Conservation (phyloP, 2,329 filamentous ascomycete genomes). For the Penicillium sp. region DNA sequence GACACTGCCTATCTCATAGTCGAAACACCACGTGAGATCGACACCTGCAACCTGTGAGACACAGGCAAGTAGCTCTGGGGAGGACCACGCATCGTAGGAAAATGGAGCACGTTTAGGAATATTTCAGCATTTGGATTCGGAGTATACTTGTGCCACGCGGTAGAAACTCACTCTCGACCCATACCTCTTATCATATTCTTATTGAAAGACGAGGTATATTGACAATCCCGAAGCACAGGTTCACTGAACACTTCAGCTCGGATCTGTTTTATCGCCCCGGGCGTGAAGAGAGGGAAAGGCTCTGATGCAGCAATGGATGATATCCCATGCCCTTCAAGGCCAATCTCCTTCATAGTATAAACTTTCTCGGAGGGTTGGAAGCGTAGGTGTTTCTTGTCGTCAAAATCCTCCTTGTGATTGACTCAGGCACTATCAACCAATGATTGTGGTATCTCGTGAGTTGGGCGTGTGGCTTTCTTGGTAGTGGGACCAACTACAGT, state of each 20-base stretch:
- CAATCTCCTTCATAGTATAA: not conserved
- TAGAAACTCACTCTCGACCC: not conserved
- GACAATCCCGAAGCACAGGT: not conserved
- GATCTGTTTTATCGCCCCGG: not conserved
- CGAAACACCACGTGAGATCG: not conserved
- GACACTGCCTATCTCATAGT: constrained; percentile 1
- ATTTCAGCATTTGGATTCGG: not conserved
- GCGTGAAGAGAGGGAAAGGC: not conserved
- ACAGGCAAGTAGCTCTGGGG: not conserved
- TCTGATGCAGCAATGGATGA: not conserved
- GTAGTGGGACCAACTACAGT: not conserved
- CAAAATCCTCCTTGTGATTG: not conserved
- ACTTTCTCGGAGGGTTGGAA: not conserved
- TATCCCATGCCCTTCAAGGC: not conserved
- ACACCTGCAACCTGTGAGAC: not conserved
- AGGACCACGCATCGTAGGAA: not conserved
- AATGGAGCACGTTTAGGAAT: not conserved
- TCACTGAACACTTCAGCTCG: not conserved
- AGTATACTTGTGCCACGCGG: not conserved
- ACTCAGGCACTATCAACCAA: not conserved
- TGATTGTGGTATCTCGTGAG: not conserved
- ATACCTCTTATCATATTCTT: not conserved
- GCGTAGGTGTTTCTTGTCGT: not conserved
- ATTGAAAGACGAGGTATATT: not conserved
- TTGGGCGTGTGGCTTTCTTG: not conserved